Conservation (phyloP, 2,329 filamentous ascomycete species). For the Grosmannia serpens region DNA sequence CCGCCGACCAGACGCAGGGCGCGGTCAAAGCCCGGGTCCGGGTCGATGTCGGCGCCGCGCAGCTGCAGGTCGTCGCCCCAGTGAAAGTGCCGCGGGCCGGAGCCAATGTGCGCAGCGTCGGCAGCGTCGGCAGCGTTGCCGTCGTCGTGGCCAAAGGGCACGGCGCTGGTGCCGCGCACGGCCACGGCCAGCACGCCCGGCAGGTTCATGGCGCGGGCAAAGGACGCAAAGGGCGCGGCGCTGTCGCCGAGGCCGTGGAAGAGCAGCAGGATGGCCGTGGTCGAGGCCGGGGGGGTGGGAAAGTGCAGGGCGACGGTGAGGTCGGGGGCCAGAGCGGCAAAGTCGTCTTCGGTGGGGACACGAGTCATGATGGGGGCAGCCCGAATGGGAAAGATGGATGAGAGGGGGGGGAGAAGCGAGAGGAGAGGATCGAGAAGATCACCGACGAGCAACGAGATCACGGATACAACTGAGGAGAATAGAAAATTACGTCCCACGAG, state of each 20-base stretch:
- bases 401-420: neutral
- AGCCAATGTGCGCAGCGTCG: slow-evolving; percentile 6
- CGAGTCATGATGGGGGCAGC: slow-evolving; percentile 18
- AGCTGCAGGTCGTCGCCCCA: slow-evolving; percentile 58
- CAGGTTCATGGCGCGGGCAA: slow-evolving; percentile 57
- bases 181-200: slow-evolving; percentile 69
- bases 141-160: slow-evolving; percentile 49
- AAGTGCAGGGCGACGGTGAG: slow-evolving; percentile 35
- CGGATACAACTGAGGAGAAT: neutral
- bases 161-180: slow-evolving; percentile 53
- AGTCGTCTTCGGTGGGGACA: slow-evolving; percentile 39
- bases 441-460: neutral
- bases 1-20: slow-evolving; percentile 34
- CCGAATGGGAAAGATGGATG: too few relatives aligned
- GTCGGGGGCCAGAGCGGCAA: slow-evolving; percentile 28
- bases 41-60: slow-evolving; percentile 41
- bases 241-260: slow-evolving; percentile 79
- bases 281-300: slow-evolving; percentile 44
- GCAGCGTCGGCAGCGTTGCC: too few relatives aligned
- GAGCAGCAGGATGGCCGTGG: slow-evolving; percentile 66
- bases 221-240: slow-evolving; percentile 53
- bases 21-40: slow-evolving; percentile 48
- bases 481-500: neutral
- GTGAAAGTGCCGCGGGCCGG: slow-evolving; percentile 33
- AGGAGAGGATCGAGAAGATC: neutral